Evolutionary conservation across 805 yeast species (phyloP), one percentile per base, ranked within the genome.

Genomic region (Spathaspora arborariae): DNA sequence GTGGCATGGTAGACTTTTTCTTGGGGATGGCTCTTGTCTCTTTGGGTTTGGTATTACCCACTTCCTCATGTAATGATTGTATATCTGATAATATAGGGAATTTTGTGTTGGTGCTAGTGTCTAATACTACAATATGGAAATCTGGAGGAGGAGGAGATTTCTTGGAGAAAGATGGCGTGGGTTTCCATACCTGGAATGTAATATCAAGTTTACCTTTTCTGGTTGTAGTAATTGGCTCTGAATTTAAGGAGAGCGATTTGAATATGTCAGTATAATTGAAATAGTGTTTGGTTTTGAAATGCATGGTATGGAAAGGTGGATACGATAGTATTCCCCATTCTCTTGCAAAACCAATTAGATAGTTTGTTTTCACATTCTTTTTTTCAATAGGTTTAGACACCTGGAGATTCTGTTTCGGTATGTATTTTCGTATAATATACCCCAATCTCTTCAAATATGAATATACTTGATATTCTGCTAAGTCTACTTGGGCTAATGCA

Each of bases 111-210:
- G 63, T 60, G 9, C 67, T 68, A 3, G 78, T 72, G 48, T 81
- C 77, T 13, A 80, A 72, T 0, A 88, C 79, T 2, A 79, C 72
- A 1, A 92, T 64, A 54, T 84, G 88, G 59, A 79, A 91, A 60
- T 91, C 91, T 1, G 97, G 96, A 2, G 57, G 40, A 0, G 84
- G 81, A 0, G 96, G 95, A 19, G 59, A 56, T 27, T 80, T 81
- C 55, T 89, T 89, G 48, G 82, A 82, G 67, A 86, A 91, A 2
- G 70, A 64, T 0, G 86, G 75, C 2, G 75, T 69, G 1, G 98
- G 97, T 60, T 87, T 89, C 96, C 97, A 91, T 2, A 88, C 86
- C 56, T 85, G 74, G 55, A 72, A 90, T 0, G 78, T 68, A 2
- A 85, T 65, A 4, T 58, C 46, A 34, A 60, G 64, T 2, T 49